phyloP scores from a whole-genome alignment of 495 filamentous ascomycete species.

The Parathielavia appendiculata region DNA sequence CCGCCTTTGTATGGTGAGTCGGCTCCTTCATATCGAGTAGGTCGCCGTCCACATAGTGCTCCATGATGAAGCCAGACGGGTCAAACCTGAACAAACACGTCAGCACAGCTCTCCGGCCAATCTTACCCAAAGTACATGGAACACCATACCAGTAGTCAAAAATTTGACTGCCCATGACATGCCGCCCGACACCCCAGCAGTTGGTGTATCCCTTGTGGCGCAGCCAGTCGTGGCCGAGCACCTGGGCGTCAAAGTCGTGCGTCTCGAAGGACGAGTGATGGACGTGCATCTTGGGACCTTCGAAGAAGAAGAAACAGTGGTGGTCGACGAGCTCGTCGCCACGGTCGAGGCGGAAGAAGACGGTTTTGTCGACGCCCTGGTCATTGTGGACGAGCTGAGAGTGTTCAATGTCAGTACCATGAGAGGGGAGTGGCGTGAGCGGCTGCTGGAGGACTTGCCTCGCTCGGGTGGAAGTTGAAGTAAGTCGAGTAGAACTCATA shows the following conservation, averaged over 20 bases:
- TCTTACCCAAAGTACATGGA: not conserved
- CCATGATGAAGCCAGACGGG: constrained; percentile 55
- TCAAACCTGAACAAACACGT: constrained; percentile 44
- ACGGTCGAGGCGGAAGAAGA: constrained; percentile 62
- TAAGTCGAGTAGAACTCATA: constrained; percentile 58
- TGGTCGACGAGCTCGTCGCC: constrained; percentile 61
- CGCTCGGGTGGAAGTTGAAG: constrained; percentile 63
- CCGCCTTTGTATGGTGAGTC: constrained; percentile 39
- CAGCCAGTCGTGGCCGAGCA: constrained; percentile 69
- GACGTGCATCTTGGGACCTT: constrained; percentile 51
- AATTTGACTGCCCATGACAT: constrained; percentile 60
- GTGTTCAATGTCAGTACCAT: too few relatives aligned
- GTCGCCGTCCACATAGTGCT: constrained; percentile 68
- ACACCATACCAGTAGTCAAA: constrained; percentile 58
- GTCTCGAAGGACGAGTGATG: constrained; percentile 73
- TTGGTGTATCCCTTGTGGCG: constrained; percentile 56
- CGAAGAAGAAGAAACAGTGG: constrained; percentile 66
- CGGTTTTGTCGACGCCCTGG: constrained; percentile 47
- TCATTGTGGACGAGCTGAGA: constrained; percentile 45
- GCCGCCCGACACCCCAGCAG: constrained; percentile 69
- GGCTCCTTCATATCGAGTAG: constrained; percentile 58
- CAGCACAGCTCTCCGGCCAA: not conserved
- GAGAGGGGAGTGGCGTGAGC: not conserved
- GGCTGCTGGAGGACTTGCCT: constrained; percentile 25
- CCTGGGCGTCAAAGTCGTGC: constrained; percentile 69